phyloP scores from a whole-genome alignment of 192 early-diverging fungal species.

The Coemansia sp. region DNA sequence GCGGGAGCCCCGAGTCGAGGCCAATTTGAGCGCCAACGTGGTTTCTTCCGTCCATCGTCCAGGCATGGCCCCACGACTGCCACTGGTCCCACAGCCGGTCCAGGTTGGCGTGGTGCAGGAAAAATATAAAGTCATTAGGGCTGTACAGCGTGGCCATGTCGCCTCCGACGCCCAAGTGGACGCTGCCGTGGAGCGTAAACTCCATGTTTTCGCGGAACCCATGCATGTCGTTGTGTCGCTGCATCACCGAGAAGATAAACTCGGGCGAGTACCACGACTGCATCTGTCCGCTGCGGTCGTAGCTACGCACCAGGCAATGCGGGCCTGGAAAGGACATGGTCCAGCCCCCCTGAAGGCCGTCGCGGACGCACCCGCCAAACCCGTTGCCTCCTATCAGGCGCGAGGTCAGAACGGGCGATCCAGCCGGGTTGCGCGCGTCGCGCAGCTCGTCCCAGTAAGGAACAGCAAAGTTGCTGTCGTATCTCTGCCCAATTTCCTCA shows the following conservation, averaged over 20 bases:
- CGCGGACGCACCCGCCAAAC: slow-evolving; percentile 42
- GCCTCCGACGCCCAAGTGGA: slow-evolving; percentile 49
- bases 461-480: slow-evolving; percentile 47
- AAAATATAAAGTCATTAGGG: slow-evolving; percentile 58
- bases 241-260: slow-evolving; percentile 45
- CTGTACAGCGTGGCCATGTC: slow-evolving; percentile 53
- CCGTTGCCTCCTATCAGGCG: slow-evolving; percentile 40
- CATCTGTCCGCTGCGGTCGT: slow-evolving; percentile 31
- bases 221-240: slow-evolving; percentile 42
- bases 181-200: slow-evolving; percentile 47
- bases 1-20: slow-evolving; percentile 19
- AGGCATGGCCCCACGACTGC: slow-evolving; percentile 48
- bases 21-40: slow-evolving; percentile 18
- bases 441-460: slow-evolving; percentile 61
- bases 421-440: slow-evolving; percentile 48
- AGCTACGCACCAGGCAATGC: slow-evolving; percentile 40
- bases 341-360: slow-evolving; percentile 39
- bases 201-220: slow-evolving; percentile 48
- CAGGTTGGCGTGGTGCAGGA: slow-evolving; percentile 60
- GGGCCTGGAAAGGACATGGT: slow-evolving; percentile 29
- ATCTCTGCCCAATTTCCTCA: slow-evolving; percentile 50
- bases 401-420: slow-evolving; percentile 29
- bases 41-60: slow-evolving; percentile 41
- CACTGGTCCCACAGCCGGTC: slow-evolving; percentile 57
- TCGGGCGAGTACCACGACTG: slow-evolving; percentile 47